These are phyloP conservation scores for Monilinia fructicola DNA, from an alignment of 2,329 filamentous ascomycete species.

Conservation along the genomic window DNA sequence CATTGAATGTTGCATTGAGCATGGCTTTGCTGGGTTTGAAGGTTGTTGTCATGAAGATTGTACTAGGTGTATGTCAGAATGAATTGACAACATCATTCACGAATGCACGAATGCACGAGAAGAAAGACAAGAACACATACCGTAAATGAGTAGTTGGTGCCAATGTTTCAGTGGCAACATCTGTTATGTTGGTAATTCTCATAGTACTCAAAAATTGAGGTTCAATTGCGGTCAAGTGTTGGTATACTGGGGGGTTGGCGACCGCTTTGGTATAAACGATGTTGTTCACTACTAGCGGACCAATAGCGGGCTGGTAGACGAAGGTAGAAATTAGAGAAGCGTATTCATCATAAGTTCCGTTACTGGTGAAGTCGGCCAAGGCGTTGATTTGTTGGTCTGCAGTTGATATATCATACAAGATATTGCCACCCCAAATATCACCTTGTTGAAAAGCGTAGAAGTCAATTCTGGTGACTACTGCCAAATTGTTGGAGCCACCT, in stretches of 20 bases:
- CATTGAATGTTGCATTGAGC: no score
- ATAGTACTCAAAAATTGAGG: conserved; percentile 4
- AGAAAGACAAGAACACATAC: no score
- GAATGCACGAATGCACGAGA: no score
- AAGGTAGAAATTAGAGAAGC: conserved; percentile 16
- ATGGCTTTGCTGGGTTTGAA: no score
- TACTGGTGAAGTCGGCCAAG: conserved; percentile 1
- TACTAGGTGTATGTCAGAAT: no score
- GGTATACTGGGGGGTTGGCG: conserved; percentile 1
- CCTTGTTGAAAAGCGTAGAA: conserved; percentile 25
- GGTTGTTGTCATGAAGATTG: no score
- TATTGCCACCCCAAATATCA: conserved; percentile 22
- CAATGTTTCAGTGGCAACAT: not conserved
- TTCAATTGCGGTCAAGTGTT: conserved; percentile 21
- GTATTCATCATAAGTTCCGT: conserved; percentile 10
- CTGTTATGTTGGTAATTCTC: not conserved
- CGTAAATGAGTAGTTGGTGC: no score
- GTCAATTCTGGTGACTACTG: conserved; percentile 49
- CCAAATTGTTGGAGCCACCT: conserved; percentile 58
- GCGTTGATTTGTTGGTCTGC: conserved; percentile 2
- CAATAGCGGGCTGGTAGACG: not conserved
- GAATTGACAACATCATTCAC: no score
- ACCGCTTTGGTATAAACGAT: conserved; percentile 9
- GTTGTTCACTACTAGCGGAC: not conserved
- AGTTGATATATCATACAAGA: conserved; percentile 9